Conservation (phyloP, 768 basidiomycete species). For the Mycena sanguinolenta region DNA sequence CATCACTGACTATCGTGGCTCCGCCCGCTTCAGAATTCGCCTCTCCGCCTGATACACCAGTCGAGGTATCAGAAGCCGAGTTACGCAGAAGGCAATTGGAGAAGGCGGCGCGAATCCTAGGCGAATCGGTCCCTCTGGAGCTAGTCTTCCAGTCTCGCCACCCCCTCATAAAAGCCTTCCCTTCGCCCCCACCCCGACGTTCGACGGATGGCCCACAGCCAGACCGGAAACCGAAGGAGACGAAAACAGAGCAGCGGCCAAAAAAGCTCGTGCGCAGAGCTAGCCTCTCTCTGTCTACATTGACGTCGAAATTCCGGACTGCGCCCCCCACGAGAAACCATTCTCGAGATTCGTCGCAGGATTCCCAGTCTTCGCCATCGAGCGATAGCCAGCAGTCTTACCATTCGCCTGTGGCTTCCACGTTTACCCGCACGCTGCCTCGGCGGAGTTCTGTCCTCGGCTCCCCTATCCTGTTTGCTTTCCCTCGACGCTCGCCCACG, state of each 20-base stretch:
- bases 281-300: constrained; percentile 19
- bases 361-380: constrained; percentile 10
- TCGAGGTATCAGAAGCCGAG: constrained; percentile 27
- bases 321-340: neutral
- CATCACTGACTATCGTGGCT: neutral
- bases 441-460: constrained; percentile 10
- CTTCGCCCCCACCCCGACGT: constrained; percentile 17
- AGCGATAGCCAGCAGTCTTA: constrained; percentile 12
- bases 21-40: constrained; percentile 1
- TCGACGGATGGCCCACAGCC: constrained; percentile 25
- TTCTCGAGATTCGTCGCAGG: constrained; percentile 25
- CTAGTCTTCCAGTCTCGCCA: constrained; percentile 30
- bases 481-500: constrained; percentile 12
- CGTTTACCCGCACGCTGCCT: constrained; percentile 1
- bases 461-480: constrained; percentile 26
- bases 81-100: constrained; percentile 27
- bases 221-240: constrained; percentile 1
- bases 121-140: constrained; percentile 30
- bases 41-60: constrained; percentile 24
- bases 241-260: constrained; percentile 7
- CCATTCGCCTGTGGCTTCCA: neutral
- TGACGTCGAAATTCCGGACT: constrained; percentile 22
- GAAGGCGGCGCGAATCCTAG: constrained; percentile 30
- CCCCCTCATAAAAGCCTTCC: constrained; percentile 21
- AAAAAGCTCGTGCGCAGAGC: constrained; percentile 20